Conservation (phyloP, 1,139 yeast species). For the Kurtzmaniella quercitrusa region DNA sequence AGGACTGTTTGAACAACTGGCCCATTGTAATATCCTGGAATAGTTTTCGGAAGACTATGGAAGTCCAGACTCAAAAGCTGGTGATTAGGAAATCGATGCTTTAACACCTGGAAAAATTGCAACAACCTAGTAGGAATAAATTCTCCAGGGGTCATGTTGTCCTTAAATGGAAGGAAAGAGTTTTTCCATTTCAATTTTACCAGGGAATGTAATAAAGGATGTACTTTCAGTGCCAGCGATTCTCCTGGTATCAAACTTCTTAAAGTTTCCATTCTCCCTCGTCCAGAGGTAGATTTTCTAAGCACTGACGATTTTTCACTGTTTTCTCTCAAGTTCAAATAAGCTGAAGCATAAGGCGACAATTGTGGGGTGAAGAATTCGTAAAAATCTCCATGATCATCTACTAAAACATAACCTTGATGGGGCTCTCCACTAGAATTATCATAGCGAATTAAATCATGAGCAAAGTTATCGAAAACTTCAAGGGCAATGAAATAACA, state of each 20-base stretch:
- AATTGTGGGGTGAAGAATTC: constrained; percentile 71
- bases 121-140: constrained; percentile 75
- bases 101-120: constrained; percentile 62
- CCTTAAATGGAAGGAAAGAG: constrained; percentile 54
- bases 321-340: constrained; percentile 51
- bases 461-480: constrained; percentile 82
- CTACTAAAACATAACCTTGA: constrained; percentile 76
- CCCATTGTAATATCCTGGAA: constrained; percentile 59
- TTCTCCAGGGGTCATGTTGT: constrained; percentile 69
- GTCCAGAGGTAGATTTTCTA: constrained; percentile 16
- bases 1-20: constrained; percentile 85
- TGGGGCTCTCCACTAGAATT: constrained; percentile 61
- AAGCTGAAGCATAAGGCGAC: constrained; percentile 56
- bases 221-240: constrained; percentile 29
- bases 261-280: constrained; percentile 20
- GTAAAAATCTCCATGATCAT: constrained; percentile 70
- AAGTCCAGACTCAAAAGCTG: constrained; percentile 72
- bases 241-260: constrained; percentile 30
- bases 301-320: constrained; percentile 32
- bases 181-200: constrained; percentile 26
- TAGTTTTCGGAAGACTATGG: constrained; percentile 56
- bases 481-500: constrained; percentile 80
- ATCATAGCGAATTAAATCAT: constrained; percentile 77
- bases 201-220: constrained; percentile 38
- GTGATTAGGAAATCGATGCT: constrained; percentile 70